Base-by-base conservation (phyloP, 2,329 filamentous ascomycete genomes). In the Penicillium sp. region DNA sequence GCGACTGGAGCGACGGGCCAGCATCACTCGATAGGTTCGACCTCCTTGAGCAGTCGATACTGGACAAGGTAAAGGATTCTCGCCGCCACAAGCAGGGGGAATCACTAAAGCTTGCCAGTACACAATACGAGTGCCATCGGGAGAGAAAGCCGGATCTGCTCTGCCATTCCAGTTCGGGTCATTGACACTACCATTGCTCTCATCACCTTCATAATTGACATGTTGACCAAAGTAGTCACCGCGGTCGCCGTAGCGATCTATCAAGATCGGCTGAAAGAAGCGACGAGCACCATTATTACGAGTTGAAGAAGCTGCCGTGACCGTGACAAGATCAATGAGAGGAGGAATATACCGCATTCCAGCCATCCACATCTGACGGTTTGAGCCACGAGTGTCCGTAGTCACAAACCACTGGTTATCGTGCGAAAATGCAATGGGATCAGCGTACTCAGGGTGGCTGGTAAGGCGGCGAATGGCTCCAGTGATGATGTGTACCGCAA, bases 121-220 rank as follows among this genome's bases (percentile, higher is more conserved):
- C 0, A 70, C 71, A 29, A 80, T 70, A 1, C 64, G 57, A 0
- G 75, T 79, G 5, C 71, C 69, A 53, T 80, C 78, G 1, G 57
- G 50, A 8, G 61, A 63, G 39, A 51, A 64, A 12, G 47, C 44
- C 1, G 61, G 78, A 56, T 80, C 78, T 5, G 78, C 78, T 9
- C 65, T 61, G 3, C 66, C 78, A 55, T 80, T 80, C 78, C 78
- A 80, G 23, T 77, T 68, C 0, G 77, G 72, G 13, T 46, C 76
- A 46, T 76, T 74, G n/a, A 75, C 51, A 46, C 61, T 70, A 1
- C 74, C 75, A 13, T 55, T 54, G 21, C 56, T 69, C 3, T 63
- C 66, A 20, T 71, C 62, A 1, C 69, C 70, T 1, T 52, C 74
- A 0, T 59, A 68, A 40, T 80, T 80, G 49, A 79, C 55, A 47